A percentile compares a stretch with the other conserved stretches of the same genome.
phyloP scores from a whole-genome alignment of 208 protist genomes.

The Trypanosoma mega region DNA sequence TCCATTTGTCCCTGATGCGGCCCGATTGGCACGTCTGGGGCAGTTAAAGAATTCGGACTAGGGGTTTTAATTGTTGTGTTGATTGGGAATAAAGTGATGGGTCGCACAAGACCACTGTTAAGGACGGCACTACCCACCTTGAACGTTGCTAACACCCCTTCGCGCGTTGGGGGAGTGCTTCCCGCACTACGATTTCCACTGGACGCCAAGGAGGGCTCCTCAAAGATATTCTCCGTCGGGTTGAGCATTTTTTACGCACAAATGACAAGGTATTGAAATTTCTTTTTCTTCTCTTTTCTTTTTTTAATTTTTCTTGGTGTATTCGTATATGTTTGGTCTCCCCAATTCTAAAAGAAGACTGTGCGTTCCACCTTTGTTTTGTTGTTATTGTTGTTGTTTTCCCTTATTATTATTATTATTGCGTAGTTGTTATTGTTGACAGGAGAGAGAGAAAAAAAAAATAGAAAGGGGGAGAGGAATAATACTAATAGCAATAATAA shows the following conservation, averaged over 20 bases:
- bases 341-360: no score
- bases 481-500: no score
- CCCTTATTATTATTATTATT: no score
- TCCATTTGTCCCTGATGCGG: slow-evolving; percentile 45
- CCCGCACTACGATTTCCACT: slow-evolving; percentile 20
- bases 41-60: slow-evolving; percentile 35
- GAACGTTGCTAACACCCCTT: slow-evolving; percentile 48
- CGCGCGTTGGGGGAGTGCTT: no score
- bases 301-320: no score
- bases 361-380: no score
- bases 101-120: slow-evolving; percentile 47
- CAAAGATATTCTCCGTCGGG: neutral
- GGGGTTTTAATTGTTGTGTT: slow-evolving; percentile 44
- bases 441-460: no score
- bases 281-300: no score
- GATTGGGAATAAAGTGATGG: slow-evolving; percentile 81
- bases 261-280: neutral
- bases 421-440: no score
- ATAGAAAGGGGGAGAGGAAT: no score
- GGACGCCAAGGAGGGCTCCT: neutral
- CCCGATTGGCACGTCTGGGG: slow-evolving; percentile 44
- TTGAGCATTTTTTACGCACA: slow-evolving; percentile 9
- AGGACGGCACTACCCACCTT: slow-evolving; percentile 43
- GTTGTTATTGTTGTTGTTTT: no score
- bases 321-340: no score